phyloP scores from a whole-genome alignment of 192 early-diverging fungal genomes.

The Entrophospora sp. region DNA sequence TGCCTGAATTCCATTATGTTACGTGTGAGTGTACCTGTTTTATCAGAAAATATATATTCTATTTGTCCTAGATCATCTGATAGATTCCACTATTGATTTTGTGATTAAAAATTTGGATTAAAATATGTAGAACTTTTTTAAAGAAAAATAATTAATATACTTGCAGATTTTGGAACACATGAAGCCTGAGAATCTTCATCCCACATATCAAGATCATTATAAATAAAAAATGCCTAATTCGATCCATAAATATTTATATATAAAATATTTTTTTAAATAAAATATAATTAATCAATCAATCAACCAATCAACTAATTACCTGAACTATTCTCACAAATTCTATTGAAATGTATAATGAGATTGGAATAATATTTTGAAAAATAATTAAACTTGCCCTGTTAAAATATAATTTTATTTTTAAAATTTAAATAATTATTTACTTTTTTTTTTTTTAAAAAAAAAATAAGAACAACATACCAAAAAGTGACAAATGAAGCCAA shows the following conservation, averaged over 20 bases:
- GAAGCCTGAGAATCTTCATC: slow-evolving; percentile 47
- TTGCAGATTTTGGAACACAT: slow-evolving; percentile 58
- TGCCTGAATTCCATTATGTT: slow-evolving; percentile 96
- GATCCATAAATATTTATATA: background rate
- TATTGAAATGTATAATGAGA: slow-evolving; percentile 87
- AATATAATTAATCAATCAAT: too few relatives aligned
- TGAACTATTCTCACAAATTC: slow-evolving; percentile 86
- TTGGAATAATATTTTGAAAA: slow-evolving; percentile 93
- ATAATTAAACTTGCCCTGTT: slow-evolving; percentile 76
- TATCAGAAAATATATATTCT: too few relatives aligned
- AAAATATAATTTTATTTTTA: too few relatives aligned
- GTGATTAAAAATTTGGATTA: slow-evolving; percentile 29
- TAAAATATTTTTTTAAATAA: background rate
- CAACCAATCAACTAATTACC: slow-evolving; percentile 21
- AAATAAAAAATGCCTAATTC: slow-evolving; percentile 78
- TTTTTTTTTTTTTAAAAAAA: too few relatives aligned
- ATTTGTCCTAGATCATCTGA: slow-evolving; percentile 93
- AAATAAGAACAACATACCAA: too few relatives aligned
- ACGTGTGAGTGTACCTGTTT: too few relatives aligned
- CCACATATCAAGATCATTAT: slow-evolving; percentile 86
- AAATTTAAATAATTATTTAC: too few relatives aligned
- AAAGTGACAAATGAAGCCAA: slow-evolving; percentile 26
- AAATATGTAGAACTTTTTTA: too few relatives aligned
- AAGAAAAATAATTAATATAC: too few relatives aligned
- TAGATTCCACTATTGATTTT: slow-evolving; percentile 67